A percentile compares a stretch with the other conserved stretches of the same genome.
Conservation (phyloP, 1,284 basidiomycete species). For the Malassezia slooffiae region DNA sequence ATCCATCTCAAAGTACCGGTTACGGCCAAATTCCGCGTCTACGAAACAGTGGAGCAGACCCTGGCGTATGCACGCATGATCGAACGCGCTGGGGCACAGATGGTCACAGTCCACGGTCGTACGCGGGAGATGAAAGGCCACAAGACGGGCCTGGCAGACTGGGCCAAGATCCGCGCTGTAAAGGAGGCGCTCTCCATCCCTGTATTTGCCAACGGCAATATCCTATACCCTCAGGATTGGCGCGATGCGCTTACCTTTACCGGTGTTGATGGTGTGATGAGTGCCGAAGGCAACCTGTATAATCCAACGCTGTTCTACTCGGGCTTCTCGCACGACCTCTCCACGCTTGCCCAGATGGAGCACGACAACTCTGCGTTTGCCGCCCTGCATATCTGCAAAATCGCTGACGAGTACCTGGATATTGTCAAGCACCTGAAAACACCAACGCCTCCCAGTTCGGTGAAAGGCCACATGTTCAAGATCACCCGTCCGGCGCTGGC, state of each 20-base stretch:
- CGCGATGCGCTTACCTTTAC: conserved; percentile 66
- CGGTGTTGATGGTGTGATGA: conserved; percentile 84
- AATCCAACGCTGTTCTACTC: conserved; percentile 69
- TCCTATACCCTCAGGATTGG: conserved; percentile 73
- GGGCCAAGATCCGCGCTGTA: conserved; percentile 66
- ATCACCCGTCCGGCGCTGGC: conserved; percentile 68
- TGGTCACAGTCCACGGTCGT: conserved; percentile 84
- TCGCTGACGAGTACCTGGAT: conserved; percentile 75
- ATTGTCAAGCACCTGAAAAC: conserved; percentile 67
- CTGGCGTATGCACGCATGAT: conserved; percentile 89
- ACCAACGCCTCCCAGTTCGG: conserved; percentile 60
- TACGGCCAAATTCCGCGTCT: conserved; percentile 90
- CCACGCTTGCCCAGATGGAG: conserved; percentile 1
- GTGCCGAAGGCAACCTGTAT: conserved; percentile 86
- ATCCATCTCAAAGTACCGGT: conserved; percentile 73
- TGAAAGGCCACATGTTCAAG: conserved; percentile 90
- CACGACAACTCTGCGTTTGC: conserved; percentile 1
- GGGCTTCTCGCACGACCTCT: conserved; percentile 1
- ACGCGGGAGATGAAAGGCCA: conserved; percentile 84
- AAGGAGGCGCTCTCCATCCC: conserved; percentile 78
- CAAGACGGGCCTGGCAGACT: conserved; percentile 64
- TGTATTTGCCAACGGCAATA: conserved; percentile 95
- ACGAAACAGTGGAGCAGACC: conserved; percentile 72
- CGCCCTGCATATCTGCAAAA: conserved; percentile 51
- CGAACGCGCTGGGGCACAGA: conserved; percentile 85